phyloP scores from a whole-genome alignment of 1,284 basidiomycete genomes.

The Cutaneotrichosporon daszewskae region DNA sequence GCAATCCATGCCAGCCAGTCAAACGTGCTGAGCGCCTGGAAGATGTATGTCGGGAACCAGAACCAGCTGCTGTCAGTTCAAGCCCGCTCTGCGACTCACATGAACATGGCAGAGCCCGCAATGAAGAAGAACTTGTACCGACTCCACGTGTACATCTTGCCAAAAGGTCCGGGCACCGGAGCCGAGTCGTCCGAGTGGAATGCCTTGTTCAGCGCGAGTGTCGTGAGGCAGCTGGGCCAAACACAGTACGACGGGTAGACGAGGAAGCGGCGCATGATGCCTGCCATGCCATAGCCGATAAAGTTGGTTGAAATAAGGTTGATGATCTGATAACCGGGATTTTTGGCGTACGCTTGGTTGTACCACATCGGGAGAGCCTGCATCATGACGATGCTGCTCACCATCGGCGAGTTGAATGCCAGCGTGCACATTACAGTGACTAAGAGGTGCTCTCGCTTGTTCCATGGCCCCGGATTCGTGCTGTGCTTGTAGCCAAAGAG shows the following conservation, averaged over 20 bases:
- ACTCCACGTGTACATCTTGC: constrained; percentile 26
- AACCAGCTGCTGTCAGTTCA: constrained; percentile 21
- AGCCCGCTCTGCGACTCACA: neutral
- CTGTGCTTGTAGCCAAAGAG: constrained; percentile 2
- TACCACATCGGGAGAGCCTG: constrained; percentile 34
- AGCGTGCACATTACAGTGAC: constrained; percentile 40
- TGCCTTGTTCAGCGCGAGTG: constrained; percentile 45
- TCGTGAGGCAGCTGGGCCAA: constrained; percentile 45
- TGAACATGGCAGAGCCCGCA: constrained; percentile 27
- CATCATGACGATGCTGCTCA: constrained; percentile 32
- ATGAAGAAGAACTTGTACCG: constrained; percentile 36
- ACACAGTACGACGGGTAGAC: constrained; percentile 48
- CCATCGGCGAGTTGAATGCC: constrained; percentile 33
- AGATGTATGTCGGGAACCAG: constrained; percentile 48
- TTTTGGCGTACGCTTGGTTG: constrained; percentile 35
- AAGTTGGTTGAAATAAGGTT: constrained; percentile 48
- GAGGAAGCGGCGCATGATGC: constrained; percentile 47
- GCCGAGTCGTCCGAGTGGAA: constrained; percentile 33
- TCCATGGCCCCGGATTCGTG: constrained; percentile 52
- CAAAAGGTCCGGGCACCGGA: constrained; percentile 30
- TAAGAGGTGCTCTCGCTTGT: constrained; percentile 23
- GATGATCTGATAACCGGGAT: constrained; percentile 46
- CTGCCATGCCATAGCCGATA: constrained; percentile 50
- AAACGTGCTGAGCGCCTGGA: constrained; percentile 52
- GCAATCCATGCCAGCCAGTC: constrained; percentile 60